Conservation (phyloP, 2,329 filamentous ascomycete species). For the Talaromyces sp. region DNA sequence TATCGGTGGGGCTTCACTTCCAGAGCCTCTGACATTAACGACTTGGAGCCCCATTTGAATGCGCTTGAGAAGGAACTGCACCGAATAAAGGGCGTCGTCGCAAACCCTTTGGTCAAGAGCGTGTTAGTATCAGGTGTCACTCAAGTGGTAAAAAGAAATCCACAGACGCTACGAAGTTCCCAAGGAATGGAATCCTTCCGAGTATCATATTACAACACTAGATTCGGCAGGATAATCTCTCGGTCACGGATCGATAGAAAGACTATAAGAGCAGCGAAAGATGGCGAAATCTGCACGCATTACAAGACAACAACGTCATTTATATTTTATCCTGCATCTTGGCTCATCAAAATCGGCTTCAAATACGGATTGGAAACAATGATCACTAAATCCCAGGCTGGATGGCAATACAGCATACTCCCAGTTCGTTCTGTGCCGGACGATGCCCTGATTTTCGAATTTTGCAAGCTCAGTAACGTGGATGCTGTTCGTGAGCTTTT, state of each 20-base stretch:
- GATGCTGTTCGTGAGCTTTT: slow-evolving; percentile 13
- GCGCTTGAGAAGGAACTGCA: slow-evolving; percentile 7
- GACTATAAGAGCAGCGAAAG: neutral
- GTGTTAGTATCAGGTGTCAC: slow-evolving; percentile 9
- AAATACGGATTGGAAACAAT: slow-evolving; percentile 12
- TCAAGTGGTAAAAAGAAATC: neutral
- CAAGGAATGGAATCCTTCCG: neutral
- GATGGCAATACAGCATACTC: slow-evolving; percentile 9
- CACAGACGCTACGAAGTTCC: neutral
- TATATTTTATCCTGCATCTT: slow-evolving; percentile 12
- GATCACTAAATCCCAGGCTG: neutral
- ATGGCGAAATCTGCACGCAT: neutral
- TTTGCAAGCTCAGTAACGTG: slow-evolving; percentile 4
- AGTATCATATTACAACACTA: neutral
- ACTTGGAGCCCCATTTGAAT: slow-evolving; percentile 7
- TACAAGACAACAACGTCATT: slow-evolving; percentile 15
- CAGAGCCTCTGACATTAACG: neutral
- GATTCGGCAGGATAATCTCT: slow-evolving; percentile 6
- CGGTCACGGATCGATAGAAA: neutral
- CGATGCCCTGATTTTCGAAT: slow-evolving; percentile 12
- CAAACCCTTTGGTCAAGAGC: neutral
- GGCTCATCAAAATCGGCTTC: slow-evolving; percentile 13
- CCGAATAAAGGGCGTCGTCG: neutral
- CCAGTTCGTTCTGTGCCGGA: slow-evolving; percentile 8
- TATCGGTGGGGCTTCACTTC: slow-evolving; percentile 11